Conservation (phyloP, 345 rosid species). For the Aquilaria malaccensis region DNA sequence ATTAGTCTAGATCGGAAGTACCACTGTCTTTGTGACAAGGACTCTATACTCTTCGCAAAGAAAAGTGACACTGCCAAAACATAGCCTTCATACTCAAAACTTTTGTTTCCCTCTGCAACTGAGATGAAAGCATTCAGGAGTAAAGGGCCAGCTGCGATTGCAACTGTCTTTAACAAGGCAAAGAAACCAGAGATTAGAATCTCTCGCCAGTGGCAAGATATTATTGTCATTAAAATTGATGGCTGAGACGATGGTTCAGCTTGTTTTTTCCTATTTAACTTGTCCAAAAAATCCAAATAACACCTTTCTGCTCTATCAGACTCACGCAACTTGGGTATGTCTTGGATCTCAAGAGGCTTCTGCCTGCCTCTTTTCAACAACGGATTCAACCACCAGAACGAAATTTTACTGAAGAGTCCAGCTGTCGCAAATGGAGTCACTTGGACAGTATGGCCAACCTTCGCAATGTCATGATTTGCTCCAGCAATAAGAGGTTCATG, state of each 20-base stretch:
- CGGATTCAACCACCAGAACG: constrained; percentile 90
- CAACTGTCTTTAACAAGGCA: constrained; percentile 67
- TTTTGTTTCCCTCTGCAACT: constrained; percentile 73
- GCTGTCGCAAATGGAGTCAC: constrained; percentile 52
- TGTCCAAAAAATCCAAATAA: constrained; percentile 48
- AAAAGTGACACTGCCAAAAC: constrained; percentile 55
- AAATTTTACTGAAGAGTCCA: constrained; percentile 51
- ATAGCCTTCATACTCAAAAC: constrained; percentile 69
- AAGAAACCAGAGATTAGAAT: constrained; percentile 74
- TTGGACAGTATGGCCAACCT: constrained; percentile 19
- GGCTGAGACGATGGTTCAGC: constrained; percentile 30
- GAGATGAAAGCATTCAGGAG: constrained; percentile 81
- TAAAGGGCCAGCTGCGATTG: constrained; percentile 77
- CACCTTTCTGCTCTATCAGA: constrained; percentile 73
- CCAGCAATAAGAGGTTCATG: constrained; percentile 51
- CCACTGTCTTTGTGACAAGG: constrained; percentile 93
- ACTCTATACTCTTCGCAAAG: constrained; percentile 56
- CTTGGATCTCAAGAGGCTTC: constrained; percentile 62
- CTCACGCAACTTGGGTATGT: constrained; percentile 51
- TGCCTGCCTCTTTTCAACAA: constrained; percentile 64
- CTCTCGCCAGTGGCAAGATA: constrained; percentile 59
- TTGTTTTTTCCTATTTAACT: constrained; percentile 40
- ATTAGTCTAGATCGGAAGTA: constrained; percentile 73
- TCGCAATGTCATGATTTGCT: constrained; percentile 18
- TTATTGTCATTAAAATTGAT: constrained; percentile 49